A percentile compares a stretch with the other conserved stretches of the same genome.
These are phyloP conservation scores for Cercospora beticola DNA, from an alignment of 2,329 filamentous ascomycete genomes.

Conservation along the genomic window DNA sequence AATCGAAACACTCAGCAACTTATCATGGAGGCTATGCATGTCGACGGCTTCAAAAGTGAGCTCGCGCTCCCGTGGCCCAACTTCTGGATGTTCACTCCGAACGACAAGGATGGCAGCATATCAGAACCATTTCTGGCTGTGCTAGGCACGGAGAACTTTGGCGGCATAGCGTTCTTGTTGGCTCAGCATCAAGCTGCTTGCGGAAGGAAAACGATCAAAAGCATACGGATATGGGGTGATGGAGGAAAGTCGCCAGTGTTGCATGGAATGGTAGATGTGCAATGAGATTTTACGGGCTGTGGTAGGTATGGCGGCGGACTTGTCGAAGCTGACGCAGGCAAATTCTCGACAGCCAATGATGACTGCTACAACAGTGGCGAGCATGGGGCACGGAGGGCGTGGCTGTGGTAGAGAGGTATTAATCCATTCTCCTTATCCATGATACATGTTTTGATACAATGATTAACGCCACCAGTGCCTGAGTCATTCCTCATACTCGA, in stretches of 20 bases:
- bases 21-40: slow-evolving; percentile 1
- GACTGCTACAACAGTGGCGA: not conserved
- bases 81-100: slow-evolving; percentile 9
- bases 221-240: slow-evolving; percentile 8
- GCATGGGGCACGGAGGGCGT: not conserved
- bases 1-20: slow-evolving; percentile 4
- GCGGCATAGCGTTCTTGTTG: slow-evolving; percentile 4
- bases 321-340: not conserved
- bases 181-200: slow-evolving; percentile 9
- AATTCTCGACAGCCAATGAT: not conserved
- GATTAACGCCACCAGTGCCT: not conserved
- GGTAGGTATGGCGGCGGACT: not conserved
- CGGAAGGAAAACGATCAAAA: slow-evolving; percentile 1
- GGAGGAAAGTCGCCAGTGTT: slow-evolving; percentile 1
- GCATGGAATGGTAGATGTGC: slow-evolving; percentile 8
- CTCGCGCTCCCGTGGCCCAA: slow-evolving; percentile 1
- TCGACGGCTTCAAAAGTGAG: not conserved
- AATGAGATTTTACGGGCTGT: not conserved
- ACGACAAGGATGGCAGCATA: not conserved
- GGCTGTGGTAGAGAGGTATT: not conserved
- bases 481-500: not conserved
- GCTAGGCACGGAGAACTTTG: slow-evolving; percentile 8
- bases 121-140: slow-evolving; percentile 1
- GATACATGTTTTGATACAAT: not conserved
- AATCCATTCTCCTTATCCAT: not conserved